Base-by-base conservation (phyloP, 768 basidiomycete species). In the Hypholoma fasciculare region DNA sequence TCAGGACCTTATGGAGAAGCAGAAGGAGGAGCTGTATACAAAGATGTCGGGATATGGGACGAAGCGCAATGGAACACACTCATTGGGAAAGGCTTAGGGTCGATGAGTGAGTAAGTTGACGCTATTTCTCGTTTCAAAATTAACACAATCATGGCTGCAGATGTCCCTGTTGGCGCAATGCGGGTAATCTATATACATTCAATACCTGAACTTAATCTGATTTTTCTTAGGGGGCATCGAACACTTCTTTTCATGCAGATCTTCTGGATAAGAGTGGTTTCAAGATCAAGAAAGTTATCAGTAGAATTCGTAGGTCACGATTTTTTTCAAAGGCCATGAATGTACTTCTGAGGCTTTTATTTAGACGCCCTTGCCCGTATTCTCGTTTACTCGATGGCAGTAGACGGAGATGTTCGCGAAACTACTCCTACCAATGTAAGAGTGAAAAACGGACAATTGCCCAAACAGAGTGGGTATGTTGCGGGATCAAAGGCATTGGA, bases 401-500 rank as follows among this genome's bases (percentile, higher is more conserved):
- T 90, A 42, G 96, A 98, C 67, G 85, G 92, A 0, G 82, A 83
- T 26, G 67, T 79, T 67, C 88, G 81, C 49, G 74, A 70, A 38
- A 74, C 74, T 52, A 76, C 67, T 56, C 74, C 67, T 59, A 73
- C 72, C 8, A 67, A 63, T 14, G 62, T 63, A 12, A 68, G 65
- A 48, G 58, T 52, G 20, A 62, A 59, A 49, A 68, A 66, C 37
- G 64, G 62, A n/a, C 67, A 64, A 42, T 57, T 75, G 34, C 66
- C 72, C 26, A 71, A 69, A 55, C 78, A 78, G 60, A 72, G 59
- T 27, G 86, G 84, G 19, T 92, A 81, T 68, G 73, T 92, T 27
- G 94, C 86, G 0, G 96, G 96, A 14, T 94, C 90, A 2, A 90
- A 83, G 67, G 92, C 95, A 17, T 78, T 98, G 58, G 93, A 96